These are phyloP conservation scores for Candida tammaniensis DNA, from an alignment of 805 yeast species.

Conservation along the genomic window DNA sequence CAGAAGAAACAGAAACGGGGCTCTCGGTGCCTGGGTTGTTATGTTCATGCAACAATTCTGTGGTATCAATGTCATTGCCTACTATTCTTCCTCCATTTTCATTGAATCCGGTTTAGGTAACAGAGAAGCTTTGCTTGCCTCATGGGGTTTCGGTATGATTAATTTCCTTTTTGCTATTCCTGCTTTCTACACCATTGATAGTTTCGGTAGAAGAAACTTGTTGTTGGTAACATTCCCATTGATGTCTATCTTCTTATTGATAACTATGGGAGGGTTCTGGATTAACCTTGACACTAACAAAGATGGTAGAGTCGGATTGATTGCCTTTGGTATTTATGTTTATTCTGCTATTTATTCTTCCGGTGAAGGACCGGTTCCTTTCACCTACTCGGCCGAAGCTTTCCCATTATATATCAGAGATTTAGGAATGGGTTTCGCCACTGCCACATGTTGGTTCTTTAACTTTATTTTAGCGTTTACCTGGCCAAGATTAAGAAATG, in stretches of 20 bases:
- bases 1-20: slow-evolving; percentile 82
- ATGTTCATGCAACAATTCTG: slow-evolving; percentile 92
- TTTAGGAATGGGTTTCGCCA: slow-evolving; percentile 75
- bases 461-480: slow-evolving; percentile 69
- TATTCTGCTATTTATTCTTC: slow-evolving; percentile 73
- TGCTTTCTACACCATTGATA: slow-evolving; percentile 76
- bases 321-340: slow-evolving; percentile 70
- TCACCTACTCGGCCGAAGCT: slow-evolving; percentile 83
- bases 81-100: slow-evolving; percentile 78
- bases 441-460: slow-evolving; percentile 74
- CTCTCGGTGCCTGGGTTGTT: slow-evolving; percentile 73
- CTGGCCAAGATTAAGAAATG: slow-evolving; percentile 69
- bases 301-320: slow-evolving; percentile 61
- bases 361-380: slow-evolving; percentile 89
- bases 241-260: slow-evolving; percentile 56
- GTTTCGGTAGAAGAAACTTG: slow-evolving; percentile 67
- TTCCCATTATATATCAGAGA: slow-evolving; percentile 77
- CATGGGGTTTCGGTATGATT: slow-evolving; percentile 83
- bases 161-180: slow-evolving; percentile 81
- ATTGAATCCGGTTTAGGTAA: slow-evolving; percentile 61
- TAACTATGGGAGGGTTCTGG: slow-evolving; percentile 73
- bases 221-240: slow-evolving; percentile 60
- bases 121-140: slow-evolving; percentile 66
- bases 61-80: slow-evolving; percentile 86
- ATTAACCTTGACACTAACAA: slow-evolving; percentile 44